phyloP scores from a whole-genome alignment of 2,329 filamentous ascomycete species.

The Cytospora piceicola region DNA sequence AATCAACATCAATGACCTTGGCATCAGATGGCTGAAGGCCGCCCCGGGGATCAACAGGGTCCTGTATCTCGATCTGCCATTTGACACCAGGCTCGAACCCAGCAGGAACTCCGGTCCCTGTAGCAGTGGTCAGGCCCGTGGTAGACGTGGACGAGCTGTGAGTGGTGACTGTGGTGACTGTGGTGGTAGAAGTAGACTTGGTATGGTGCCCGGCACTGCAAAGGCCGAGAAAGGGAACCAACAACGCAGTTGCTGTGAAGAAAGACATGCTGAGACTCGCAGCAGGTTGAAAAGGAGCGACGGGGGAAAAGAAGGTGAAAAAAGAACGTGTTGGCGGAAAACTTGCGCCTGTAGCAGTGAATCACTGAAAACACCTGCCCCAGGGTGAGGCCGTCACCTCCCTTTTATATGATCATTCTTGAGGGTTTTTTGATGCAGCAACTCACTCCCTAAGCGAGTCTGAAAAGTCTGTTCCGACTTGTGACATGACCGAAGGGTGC shows the following conservation, averaged over 20 bases:
- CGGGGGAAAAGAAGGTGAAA: background rate
- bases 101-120: constrained; percentile 1
- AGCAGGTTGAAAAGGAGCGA: constrained; percentile 12
- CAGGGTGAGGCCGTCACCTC: background rate
- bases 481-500: background rate
- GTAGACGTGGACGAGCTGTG: background rate
- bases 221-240: constrained; percentile 17
- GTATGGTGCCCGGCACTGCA: constrained; percentile 2
- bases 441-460: background rate
- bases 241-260: constrained; percentile 25
- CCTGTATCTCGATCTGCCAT: constrained; percentile 29
- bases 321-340: constrained; percentile 10
- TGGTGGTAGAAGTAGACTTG: background rate
- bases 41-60: constrained; percentile 21
- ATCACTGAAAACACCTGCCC: background rate
- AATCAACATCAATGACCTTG: constrained; percentile 26
- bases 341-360: background rate
- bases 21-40: constrained; percentile 24
- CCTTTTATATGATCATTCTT: background rate
- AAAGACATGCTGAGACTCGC: constrained; percentile 28
- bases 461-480: background rate
- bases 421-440: background rate
- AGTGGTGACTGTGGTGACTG: background rate
- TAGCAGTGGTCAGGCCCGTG: constrained; percentile 1
- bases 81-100: constrained; percentile 24